phyloP scores from a whole-genome alignment of 2,329 filamentous ascomycete genomes.

The Scedosporium boydii region DNA sequence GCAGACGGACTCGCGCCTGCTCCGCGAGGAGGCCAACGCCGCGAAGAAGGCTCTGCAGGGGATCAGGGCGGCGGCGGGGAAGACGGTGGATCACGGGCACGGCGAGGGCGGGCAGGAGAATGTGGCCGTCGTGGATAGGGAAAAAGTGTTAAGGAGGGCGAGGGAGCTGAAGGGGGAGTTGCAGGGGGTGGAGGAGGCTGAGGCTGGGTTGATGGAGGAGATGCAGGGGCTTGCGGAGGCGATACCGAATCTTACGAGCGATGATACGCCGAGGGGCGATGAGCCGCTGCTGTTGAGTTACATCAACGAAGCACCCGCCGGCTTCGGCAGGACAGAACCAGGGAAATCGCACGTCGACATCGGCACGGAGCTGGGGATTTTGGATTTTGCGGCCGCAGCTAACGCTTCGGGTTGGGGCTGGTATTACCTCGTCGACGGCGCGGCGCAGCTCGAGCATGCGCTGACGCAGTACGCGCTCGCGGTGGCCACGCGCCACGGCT shows the following conservation, averaged over 20 bases:
- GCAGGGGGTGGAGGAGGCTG: constrained; percentile 47
- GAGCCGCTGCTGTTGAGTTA: constrained; percentile 60
- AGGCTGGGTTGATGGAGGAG: constrained; percentile 49
- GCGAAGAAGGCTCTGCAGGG: constrained; percentile 47
- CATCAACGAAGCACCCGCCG: constrained; percentile 60
- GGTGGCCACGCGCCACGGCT: constrained; percentile 63
- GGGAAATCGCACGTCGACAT: constrained; percentile 72
- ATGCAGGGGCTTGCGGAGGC: constrained; percentile 67
- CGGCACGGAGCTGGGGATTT: constrained; percentile 72
- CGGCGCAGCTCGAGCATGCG: constrained; percentile 87
- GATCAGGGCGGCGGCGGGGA: constrained; percentile 16
- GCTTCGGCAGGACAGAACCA: constrained; percentile 16
- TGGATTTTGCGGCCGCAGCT: constrained; percentile 78
- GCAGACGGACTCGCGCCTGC: constrained; percentile 48
- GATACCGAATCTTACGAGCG: constrained; percentile 78
- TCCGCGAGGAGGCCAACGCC: constrained; percentile 58
- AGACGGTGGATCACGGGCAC: constrained; percentile 19
- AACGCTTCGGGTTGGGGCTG: constrained; percentile 91
- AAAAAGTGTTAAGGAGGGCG: constrained; percentile 53
- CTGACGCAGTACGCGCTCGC: constrained; percentile 77
- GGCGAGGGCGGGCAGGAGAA: constrained; percentile 15
- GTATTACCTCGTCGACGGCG: constrained; percentile 93
- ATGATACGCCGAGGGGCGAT: constrained; percentile 61
- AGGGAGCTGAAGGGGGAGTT: constrained; percentile 55
- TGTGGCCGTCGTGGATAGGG: constrained; percentile 28